Conservation (phyloP, 2,329 filamentous ascomycete species). For the Penicillium sp. region DNA sequence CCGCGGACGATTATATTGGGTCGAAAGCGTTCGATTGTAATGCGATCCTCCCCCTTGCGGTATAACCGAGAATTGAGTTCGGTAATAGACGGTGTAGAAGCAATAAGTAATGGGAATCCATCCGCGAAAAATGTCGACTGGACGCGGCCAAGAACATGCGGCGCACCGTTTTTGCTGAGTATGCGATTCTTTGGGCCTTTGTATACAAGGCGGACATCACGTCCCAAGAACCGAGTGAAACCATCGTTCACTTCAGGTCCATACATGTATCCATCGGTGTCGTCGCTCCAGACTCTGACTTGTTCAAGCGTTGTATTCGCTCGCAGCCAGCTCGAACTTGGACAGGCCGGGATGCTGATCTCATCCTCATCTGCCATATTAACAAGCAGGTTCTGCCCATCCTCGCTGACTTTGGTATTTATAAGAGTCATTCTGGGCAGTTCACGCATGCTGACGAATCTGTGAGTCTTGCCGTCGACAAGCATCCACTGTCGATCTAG, state of each 20-base stretch:
- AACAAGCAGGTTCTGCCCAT: slow-evolving; percentile 40
- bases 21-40: slow-evolving; percentile 60
- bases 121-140: slow-evolving; percentile 58
- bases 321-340: slow-evolving; percentile 51
- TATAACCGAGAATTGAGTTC: slow-evolving; percentile 56
- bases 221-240: slow-evolving; percentile 55
- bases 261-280: slow-evolving; percentile 58
- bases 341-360: slow-evolving; percentile 55
- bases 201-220: slow-evolving; percentile 56
- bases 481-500: slow-evolving; percentile 67
- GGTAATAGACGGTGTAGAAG: slow-evolving; percentile 51
- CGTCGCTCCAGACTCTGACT: slow-evolving; percentile 57
- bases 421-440: slow-evolving; percentile 62
- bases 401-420: slow-evolving; percentile 47
- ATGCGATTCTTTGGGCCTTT: slow-evolving; percentile 58
- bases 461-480: slow-evolving; percentile 48
- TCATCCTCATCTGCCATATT: slow-evolving; percentile 29
- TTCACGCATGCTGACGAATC: slow-evolving; percentile 61
- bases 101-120: slow-evolving; percentile 55
- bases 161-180: slow-evolving; percentile 54
- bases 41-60: slow-evolving; percentile 39
- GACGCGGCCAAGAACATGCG: slow-evolving; percentile 50
- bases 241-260: slow-evolving; percentile 47
- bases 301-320: slow-evolving; percentile 47
- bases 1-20: slow-evolving; percentile 61